Evolutionary conservation across 352 stramenopile genomes (phyloP).

Genomic region (Globisporangium viniferum): DNA sequence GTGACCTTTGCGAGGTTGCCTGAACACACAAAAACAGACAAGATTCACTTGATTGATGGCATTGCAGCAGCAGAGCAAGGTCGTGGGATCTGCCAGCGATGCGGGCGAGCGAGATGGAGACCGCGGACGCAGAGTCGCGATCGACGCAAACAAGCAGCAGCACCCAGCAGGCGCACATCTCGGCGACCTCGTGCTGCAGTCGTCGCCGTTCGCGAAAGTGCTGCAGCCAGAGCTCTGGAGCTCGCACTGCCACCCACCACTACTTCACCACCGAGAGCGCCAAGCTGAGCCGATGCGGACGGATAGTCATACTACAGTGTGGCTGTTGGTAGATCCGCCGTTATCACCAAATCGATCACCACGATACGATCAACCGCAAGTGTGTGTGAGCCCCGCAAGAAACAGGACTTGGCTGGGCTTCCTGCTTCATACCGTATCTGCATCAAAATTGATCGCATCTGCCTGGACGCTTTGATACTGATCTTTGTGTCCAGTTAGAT

Average conservation of each 20-base stretch:
- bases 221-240: slow-evolving; percentile 52
- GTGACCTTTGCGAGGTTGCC: neutral
- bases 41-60: neutral
- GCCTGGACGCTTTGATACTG: no score
- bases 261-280: slow-evolving; percentile 37
- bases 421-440: no score
- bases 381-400: no score
- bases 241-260: slow-evolving; percentile 44
- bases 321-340: no score
- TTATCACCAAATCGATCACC: no score
- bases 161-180: slow-evolving; percentile 5
- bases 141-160: neutral
- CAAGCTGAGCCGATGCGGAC: slow-evolving; percentile 52
- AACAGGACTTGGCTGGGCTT: no score
- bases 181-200: slow-evolving; percentile 35
- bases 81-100: neutral
- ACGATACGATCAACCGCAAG: no score
- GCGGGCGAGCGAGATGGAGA: slow-evolving; percentile 24
- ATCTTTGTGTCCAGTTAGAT: no score
- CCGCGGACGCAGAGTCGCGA: slow-evolving; percentile 33
- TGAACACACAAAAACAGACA: neutral
- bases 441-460: no score
- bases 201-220: slow-evolving; percentile 32
- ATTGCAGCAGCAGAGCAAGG: neutral
- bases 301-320: neutral